Base-by-base conservation (phyloP, 106 monocot genomes). In the Xerophyta viscosa region DNA sequence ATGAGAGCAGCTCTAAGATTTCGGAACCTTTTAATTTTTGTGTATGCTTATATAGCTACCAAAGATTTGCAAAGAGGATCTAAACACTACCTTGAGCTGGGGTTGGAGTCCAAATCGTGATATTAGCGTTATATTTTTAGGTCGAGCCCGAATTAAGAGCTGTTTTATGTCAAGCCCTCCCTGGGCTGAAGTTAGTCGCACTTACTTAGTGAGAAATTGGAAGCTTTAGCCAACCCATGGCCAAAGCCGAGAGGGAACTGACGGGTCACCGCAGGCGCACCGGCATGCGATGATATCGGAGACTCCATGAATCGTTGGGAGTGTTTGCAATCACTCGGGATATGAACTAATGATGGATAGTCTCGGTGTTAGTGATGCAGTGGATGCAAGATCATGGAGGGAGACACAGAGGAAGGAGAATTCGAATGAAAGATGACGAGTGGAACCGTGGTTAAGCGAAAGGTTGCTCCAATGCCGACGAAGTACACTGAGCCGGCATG, bases 401-500 rank as follows among this genome's bases (percentile, higher is more conserved):
- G 23, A 50, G 55, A 57, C 21, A 57, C 56, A 57, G 46, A 46
- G 46, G 9, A 41, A 42, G 44, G 55, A 42, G 31, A 37, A 11
- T 24, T 27, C 54, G 36, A 66, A 47, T 52, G 10, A 55, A 26
- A 48, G 27, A 56, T 57, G 14, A 14, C 23, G 30, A 20, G 17
- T 8, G 26, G 2, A 67, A 79, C 75, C 88, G 79, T 83, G 83
- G 83, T 80, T 79, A 88, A 61, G 79, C 76, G 72, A 79, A 75
- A 62, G 79, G 70, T 61, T 83, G 79, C 58, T 83, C 66, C 5
- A 69, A 54, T 37, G 72, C 71, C 13, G 69, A 46, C 6, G 88
- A 36, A 42, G 75, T 41, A 50, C 74, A 72, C 48, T 75, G 78
- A 47, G 79, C 20, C 54, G 77, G 64, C 24, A 87, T 75, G 48